Evolutionary conservation across 2,329 filamentous ascomycete genomes (phyloP), one percentile per base, ranked within the genome.

Genomic region (Xylaria sp.): DNA sequence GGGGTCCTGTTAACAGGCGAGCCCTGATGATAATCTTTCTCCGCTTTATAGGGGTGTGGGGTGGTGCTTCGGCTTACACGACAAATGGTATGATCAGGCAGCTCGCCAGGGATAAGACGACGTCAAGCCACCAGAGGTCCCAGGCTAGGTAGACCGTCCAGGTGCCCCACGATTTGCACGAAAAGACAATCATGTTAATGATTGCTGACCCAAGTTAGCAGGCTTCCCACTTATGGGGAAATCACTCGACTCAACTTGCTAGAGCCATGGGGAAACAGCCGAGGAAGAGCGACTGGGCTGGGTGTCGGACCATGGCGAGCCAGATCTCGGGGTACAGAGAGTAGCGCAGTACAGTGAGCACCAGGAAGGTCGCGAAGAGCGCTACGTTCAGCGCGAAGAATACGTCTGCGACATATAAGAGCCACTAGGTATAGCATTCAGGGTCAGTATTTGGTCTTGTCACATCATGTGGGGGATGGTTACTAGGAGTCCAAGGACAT

Each of bases 261-360:
- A 88, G 76, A 0, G 80, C 84, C 79, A 88, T 87, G 0, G 85
- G 84, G 21, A 87, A 77, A 0, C 83, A 84, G 0, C 80, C 86
- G 13, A 88, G 67, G 62, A 88, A 88, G 38, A 89, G 75, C 2
- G 79, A 83, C 63, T 89, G 82, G 0, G 78, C 77, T 0, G 84
- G 84, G 63, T 89, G 82, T 1, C 72, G 72, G 55, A 89, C 78
- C 80, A 88, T 87, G 1, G 77, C 78, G 0, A 42, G 62, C 77
- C 84, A 89, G 46, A 87, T 80, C 54, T 80, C 77, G 0, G 83
- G 85, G 63, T 86, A 88, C 1, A 85, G 64, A 0, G 74, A 72
- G 61, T 88, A 89, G 22, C 86, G 78, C 4, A 84, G 56, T 1
- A 82, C 47, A 0, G 80, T 82, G 34, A 85, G 75, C 7, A 70